Evolutionary conservation across 192 early-diverging fungal species (phyloP), one percentile per base, ranked within the genome.

Genomic region (Jimgerdemannia flammicorona): DNA sequence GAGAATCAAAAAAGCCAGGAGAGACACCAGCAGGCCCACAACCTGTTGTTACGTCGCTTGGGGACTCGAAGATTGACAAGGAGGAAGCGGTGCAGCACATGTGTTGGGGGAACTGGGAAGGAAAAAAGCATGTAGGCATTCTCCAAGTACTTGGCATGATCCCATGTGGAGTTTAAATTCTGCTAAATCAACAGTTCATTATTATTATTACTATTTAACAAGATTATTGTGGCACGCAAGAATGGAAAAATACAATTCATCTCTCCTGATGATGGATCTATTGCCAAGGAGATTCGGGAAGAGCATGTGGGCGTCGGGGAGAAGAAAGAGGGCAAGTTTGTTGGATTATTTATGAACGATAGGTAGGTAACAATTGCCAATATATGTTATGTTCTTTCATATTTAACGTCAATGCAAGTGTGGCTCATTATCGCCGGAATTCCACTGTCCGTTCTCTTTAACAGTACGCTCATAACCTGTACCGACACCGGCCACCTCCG

Each of bases 161-260:
- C 29, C 29, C 29, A 29, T 1, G 29, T 29, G 0, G 29, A 0
- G 29, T 29, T 29, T 29, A 29, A 29, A 29, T 29, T 1, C 29
- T 29, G 29, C 29, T 29, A 29, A 29, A 29, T 29, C 29, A 29
- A 42, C 64, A 9, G 14, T 20, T 11, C 14, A 65, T 66, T 63
- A 66, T 67, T 63, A 66, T 67, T 9, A 29, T 2, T 3, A 19
- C 29, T n/a, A 18, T 66, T 29, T 29, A 29, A 29, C 14, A 64
- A 87, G 79, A 63, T 89, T 39, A 74, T 85, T 9, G 80, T 87
- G n/a, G 88, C 87, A 20, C 80, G 88, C 44, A 84, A 87, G 72
- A 84, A 79, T 77, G 88, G 88, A 9, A 70, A 74, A n/a, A 77
- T 89, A 43, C 70, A 88, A 19, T 76, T 88, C 64, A 49, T 85